phyloP scores from a whole-genome alignment of 2,329 filamentous ascomycete species.

The Emmonsiellopsis sp. region DNA sequence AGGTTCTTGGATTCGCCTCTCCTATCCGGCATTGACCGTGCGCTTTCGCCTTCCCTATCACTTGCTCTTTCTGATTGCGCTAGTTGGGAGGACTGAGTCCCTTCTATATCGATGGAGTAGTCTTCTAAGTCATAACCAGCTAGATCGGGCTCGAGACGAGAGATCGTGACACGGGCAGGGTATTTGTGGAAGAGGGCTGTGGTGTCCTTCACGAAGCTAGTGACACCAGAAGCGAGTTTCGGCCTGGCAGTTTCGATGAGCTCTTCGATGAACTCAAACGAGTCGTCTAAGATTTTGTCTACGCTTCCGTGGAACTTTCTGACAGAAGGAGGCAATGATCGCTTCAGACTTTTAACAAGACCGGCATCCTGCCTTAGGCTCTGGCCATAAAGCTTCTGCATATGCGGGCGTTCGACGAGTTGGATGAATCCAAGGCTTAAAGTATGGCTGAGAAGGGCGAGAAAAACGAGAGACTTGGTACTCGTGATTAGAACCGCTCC shows the following conservation, averaged over 20 bases:
- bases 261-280: slow-evolving; percentile 81
- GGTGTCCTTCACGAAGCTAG: slow-evolving; percentile 78
- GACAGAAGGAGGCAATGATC: slow-evolving; percentile 73
- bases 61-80: slow-evolving; percentile 52
- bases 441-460: slow-evolving; percentile 77
- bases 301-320: slow-evolving; percentile 77
- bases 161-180: slow-evolving; percentile 75
- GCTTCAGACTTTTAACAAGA: slow-evolving; percentile 81
- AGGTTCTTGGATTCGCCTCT: slow-evolving; percentile 60
- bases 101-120: slow-evolving; percentile 68
- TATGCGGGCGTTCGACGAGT: slow-evolving; percentile 89
- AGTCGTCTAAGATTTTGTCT: slow-evolving; percentile 76
- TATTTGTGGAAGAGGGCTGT: slow-evolving; percentile 82
- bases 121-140: slow-evolving; percentile 69
- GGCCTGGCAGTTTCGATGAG: slow-evolving; percentile 77
- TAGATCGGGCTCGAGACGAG: slow-evolving; percentile 66
- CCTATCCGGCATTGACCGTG: slow-evolving; percentile 54
- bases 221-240: slow-evolving; percentile 77
- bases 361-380: slow-evolving; percentile 79
- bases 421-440: slow-evolving; percentile 82
- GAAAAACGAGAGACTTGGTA: slow-evolving; percentile 74
- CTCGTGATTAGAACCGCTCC: slow-evolving; percentile 88
- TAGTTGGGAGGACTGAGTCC: slow-evolving; percentile 46
- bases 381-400: slow-evolving; percentile 92
- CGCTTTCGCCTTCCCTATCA: slow-evolving; percentile 64